Conservation (phyloP, 2,329 filamentous ascomycete genomes). For the Arthrinium puccinioides region DNA sequence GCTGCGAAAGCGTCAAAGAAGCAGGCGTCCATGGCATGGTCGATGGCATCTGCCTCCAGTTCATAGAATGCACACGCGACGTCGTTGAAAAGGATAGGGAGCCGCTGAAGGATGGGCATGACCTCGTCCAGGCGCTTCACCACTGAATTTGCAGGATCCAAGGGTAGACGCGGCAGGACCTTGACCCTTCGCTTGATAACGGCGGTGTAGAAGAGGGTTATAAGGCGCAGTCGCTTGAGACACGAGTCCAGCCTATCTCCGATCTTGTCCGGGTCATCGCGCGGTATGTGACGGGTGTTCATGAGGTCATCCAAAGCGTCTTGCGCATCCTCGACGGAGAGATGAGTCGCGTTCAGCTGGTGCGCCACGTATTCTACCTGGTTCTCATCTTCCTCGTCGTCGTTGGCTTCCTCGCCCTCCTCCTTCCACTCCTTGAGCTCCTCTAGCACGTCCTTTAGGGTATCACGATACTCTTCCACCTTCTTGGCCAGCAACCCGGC, state of each 20-base stretch:
- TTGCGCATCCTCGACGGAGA: constrained; percentile 48
- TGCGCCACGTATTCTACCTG: constrained; percentile 33
- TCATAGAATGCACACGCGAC: constrained; percentile 68
- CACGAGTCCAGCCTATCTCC: constrained; percentile 58
- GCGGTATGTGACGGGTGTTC: constrained; percentile 54
- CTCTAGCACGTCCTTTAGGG: constrained; percentile 73
- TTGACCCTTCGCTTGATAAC: constrained; percentile 63
- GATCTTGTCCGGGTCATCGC: constrained; percentile 55
- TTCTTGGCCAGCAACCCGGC: constrained; percentile 63
- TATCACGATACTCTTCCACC: constrained; percentile 65
- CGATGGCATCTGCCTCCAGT: constrained; percentile 51
- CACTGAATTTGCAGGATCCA: constrained; percentile 20
- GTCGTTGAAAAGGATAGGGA: constrained; percentile 65
- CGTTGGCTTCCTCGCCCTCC: constrained; percentile 40
- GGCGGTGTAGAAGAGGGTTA: constrained; percentile 62
- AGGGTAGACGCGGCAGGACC: constrained; percentile 40
- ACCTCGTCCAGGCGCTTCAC: constrained; percentile 46
- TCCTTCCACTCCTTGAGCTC: constrained; percentile 82
- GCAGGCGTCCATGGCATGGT: constrained; percentile 50
- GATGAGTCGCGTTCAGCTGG: constrained; percentile 20
- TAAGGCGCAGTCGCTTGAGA: constrained; percentile 58
- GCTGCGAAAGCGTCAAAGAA: constrained; percentile 51
- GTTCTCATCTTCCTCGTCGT: constrained; percentile 28
- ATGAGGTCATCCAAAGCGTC: constrained; percentile 63
- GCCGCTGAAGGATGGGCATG: constrained; percentile 44